phyloP scores from a whole-genome alignment of 2,329 filamentous ascomycete genomes.

The Cryoendolithus antarcticus region DNA sequence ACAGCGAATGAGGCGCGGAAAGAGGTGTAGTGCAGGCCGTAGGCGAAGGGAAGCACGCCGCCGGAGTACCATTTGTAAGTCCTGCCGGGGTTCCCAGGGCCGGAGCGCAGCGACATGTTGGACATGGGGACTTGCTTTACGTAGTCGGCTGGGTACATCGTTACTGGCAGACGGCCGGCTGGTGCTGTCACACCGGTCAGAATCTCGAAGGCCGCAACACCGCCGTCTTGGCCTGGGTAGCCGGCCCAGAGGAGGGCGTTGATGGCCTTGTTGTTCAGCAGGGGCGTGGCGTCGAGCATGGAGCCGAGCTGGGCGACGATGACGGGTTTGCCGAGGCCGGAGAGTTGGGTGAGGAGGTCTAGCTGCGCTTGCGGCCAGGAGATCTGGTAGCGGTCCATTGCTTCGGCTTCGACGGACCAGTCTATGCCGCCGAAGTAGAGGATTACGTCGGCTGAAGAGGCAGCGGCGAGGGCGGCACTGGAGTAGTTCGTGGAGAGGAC shows the following conservation, averaged over 20 bases:
- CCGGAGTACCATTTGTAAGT: slow-evolving; percentile 34
- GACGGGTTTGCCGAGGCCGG: slow-evolving; percentile 25
- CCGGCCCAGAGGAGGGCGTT: slow-evolving; percentile 31
- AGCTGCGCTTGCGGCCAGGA: slow-evolving; percentile 31
- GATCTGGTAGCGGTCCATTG: slow-evolving; percentile 27
- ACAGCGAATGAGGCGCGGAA: slow-evolving; percentile 17
- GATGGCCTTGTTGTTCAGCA: slow-evolving; percentile 28
- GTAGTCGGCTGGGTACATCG: slow-evolving; percentile 28
- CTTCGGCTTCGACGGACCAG: slow-evolving; percentile 29
- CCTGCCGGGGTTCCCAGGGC: slow-evolving; percentile 23
- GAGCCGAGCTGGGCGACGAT: slow-evolving; percentile 27
- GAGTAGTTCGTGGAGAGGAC: slow-evolving; percentile 6
- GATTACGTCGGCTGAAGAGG: slow-evolving; percentile 9
- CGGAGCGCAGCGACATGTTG: slow-evolving; percentile 25
- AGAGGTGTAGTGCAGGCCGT: slow-evolving; percentile 32
- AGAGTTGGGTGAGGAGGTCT: slow-evolving; percentile 27
- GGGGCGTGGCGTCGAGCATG: slow-evolving; percentile 29
- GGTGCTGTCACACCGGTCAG: slow-evolving; percentile 28
- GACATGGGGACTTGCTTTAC: slow-evolving; percentile 15
- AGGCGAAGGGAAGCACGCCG: slow-evolving; percentile 31
- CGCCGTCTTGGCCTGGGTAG: slow-evolving; percentile 34
- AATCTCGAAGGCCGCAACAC: slow-evolving; percentile 29
- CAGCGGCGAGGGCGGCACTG: slow-evolving; percentile 7
- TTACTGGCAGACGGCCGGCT: slow-evolving; percentile 27
- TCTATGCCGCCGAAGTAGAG: slow-evolving; percentile 19